Percentiles rank a stretch among this genome's conserved stretches.
Conservation (phyloP, 192 early-diverging fungal species). For the Coemansia erecta region DNA sequence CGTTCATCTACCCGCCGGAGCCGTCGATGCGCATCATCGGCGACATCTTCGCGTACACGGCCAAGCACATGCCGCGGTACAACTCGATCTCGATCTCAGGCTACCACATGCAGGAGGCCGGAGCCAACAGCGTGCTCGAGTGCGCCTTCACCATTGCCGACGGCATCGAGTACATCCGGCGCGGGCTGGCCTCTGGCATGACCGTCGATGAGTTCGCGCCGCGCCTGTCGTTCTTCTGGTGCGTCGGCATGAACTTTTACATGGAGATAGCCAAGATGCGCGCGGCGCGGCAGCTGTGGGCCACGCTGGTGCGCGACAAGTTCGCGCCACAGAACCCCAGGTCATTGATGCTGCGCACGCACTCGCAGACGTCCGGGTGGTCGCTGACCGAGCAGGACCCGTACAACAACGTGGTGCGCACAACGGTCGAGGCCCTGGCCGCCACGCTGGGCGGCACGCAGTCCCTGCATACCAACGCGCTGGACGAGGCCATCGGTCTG, state of each 20-base stretch:
- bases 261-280: conserved; percentile 94
- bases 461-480: conserved; percentile 89
- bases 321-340: conserved; percentile 79
- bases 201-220: conserved; percentile 85
- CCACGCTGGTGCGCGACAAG: conserved; percentile 73
- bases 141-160: conserved; percentile 91
- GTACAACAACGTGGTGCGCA: conserved; percentile 87
- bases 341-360: conserved; percentile 79
- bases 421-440: conserved; percentile 88
- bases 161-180: conserved; percentile 78
- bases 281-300: conserved; percentile 84
- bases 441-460: conserved; percentile 89
- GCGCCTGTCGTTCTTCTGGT: conserved; percentile 89
- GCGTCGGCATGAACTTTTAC: conserved; percentile 92
- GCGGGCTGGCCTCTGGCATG: conserved; percentile 79
- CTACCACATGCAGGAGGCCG: conserved; percentile 92
- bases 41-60: conserved; percentile 87
- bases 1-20: conserved; percentile 90
- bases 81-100: conserved; percentile 96
- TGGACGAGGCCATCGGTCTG: conserved; percentile 87
- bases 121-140: conserved; percentile 84
- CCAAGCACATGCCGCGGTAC: conserved; percentile 88
- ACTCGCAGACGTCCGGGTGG: conserved; percentile 92
- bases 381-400: conserved; percentile 89
- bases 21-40: conserved; percentile 88